phyloP scores from a whole-genome alignment of 1,284 basidiomycete genomes.

The Boletus smithii region DNA sequence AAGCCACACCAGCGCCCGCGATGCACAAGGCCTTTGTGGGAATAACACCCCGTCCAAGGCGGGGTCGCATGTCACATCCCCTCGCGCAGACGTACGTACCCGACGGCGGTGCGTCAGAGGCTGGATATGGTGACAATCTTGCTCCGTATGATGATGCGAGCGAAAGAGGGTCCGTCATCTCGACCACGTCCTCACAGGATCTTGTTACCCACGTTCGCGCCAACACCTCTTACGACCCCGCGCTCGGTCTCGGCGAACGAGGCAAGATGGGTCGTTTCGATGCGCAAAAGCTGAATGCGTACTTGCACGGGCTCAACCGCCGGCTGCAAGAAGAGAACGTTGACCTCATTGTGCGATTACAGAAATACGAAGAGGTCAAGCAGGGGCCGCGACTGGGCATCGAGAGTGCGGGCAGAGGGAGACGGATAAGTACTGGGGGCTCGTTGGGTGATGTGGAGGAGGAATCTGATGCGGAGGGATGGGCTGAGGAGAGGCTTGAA shows the following conservation, averaged over 20 bases:
- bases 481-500: constrained; percentile 60
- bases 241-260: constrained; percentile 64
- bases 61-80: constrained; percentile 55
- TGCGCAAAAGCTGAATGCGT: constrained; percentile 75
- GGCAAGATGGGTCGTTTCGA: constrained; percentile 72
- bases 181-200: constrained; percentile 81
- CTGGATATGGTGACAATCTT: constrained; percentile 15
- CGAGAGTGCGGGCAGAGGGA: constrained; percentile 27
- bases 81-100: constrained; percentile 44
- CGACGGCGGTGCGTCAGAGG: constrained; percentile 18
- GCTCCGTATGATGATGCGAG: constrained; percentile 28
- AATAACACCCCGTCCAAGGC: constrained; percentile 56
- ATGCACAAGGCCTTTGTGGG: constrained; percentile 55
- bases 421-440: constrained; percentile 50
- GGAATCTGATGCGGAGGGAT: constrained; percentile 54
- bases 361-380: constrained; percentile 41
- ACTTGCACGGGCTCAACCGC: constrained; percentile 77
- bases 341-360: constrained; percentile 49
- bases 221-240: constrained; percentile 81
- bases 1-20: constrained; percentile 23
- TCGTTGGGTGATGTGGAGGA: constrained; percentile 58
- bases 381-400: constrained; percentile 23
- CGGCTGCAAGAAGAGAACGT: constrained; percentile 81
- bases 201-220: constrained; percentile 74
- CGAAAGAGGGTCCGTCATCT: constrained; percentile 64